phyloP scores from a whole-genome alignment of 2,329 filamentous ascomycete genomes.

The Lomentospora prolificans region DNA sequence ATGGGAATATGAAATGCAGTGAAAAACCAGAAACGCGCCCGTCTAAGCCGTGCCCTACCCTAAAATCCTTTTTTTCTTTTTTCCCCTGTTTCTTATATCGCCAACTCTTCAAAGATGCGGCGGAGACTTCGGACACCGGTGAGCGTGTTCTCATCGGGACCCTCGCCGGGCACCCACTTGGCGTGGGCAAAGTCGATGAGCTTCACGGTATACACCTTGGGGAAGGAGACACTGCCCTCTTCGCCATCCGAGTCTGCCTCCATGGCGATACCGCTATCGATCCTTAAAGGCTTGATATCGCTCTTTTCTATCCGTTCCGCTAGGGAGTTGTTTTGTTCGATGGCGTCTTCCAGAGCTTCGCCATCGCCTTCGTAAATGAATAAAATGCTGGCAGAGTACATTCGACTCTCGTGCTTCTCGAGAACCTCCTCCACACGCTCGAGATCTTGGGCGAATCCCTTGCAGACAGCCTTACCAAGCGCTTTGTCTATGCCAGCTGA shows the following conservation, averaged over 20 bases:
- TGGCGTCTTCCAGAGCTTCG: constrained; percentile 37
- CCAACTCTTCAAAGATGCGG: constrained; percentile 60
- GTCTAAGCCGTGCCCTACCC: not conserved
- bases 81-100: constrained; percentile 16
- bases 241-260: constrained; percentile 31
- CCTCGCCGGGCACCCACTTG: constrained; percentile 67
- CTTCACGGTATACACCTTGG: constrained; percentile 63
- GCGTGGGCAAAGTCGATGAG: constrained; percentile 98
- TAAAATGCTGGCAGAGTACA: constrained; percentile 54
- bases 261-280: constrained; percentile 47
- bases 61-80: not conserved
- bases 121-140: constrained; percentile 63
- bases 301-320: constrained; percentile 46
- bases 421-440: constrained; percentile 42
- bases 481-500: constrained; percentile 49
- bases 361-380: constrained; percentile 59
- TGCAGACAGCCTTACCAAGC: constrained; percentile 44
- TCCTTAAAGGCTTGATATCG: constrained; percentile 23
- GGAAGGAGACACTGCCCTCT: constrained; percentile 33
- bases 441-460: constrained; percentile 44
- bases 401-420: constrained; percentile 47
- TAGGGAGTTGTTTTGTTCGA: constrained; percentile 43
- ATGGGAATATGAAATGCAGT: not conserved
- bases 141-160: constrained; percentile 77
- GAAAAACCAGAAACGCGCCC: not conserved